These are phyloP conservation scores for Pichia occidentalis DNA, from an alignment of 805 yeast species.

Conservation along the genomic window DNA sequence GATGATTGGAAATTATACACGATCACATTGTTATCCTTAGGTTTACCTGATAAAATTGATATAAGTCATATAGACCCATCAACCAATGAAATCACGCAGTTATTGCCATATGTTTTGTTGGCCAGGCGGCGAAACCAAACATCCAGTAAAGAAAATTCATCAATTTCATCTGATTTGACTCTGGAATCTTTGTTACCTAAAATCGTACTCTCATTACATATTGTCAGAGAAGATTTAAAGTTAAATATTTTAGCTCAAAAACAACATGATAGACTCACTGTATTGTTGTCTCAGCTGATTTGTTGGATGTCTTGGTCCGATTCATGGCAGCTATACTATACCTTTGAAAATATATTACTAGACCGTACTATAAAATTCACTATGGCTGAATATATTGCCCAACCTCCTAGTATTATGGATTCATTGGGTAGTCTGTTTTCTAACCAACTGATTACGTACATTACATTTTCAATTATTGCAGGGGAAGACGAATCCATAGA, in stretches of 20 bases:
- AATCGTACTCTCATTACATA: conserved; percentile 61
- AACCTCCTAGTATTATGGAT: conserved; percentile 55
- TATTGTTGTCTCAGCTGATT: conserved; percentile 54
- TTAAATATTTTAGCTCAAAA: conserved; percentile 43
- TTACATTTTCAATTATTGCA: conserved; percentile 60
- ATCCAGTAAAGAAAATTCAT: not conserved
- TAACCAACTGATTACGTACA: conserved; percentile 44
- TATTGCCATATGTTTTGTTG: conserved; percentile 20
- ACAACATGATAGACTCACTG: conserved; percentile 38
- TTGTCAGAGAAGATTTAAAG: conserved; percentile 68
- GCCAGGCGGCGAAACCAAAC: conserved; percentile 16
- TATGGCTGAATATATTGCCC: conserved; percentile 38
- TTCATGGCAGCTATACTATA: conserved; percentile 55
- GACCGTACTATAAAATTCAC: conserved; percentile 38
- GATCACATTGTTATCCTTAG: conserved; percentile 42
- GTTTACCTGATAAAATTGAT: conserved; percentile 39
- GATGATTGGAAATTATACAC: conserved; percentile 60
- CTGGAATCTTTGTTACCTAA: conserved; percentile 50
- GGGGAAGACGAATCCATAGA: conserved; percentile 58
- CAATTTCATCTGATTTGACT: conserved; percentile 2
- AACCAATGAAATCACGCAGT: conserved; percentile 23
- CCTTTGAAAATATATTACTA: conserved; percentile 26
- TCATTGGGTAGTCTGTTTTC: conserved; percentile 48
- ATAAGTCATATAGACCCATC: conserved; percentile 14
- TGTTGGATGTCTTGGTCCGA: conserved; percentile 72